A percentile compares a stretch with the other conserved stretches of the same genome.
These are phyloP conservation scores for Colletotrichum tamarilloi DNA, from an alignment of 2,329 filamentous ascomycete genomes.

Conservation along the genomic window DNA sequence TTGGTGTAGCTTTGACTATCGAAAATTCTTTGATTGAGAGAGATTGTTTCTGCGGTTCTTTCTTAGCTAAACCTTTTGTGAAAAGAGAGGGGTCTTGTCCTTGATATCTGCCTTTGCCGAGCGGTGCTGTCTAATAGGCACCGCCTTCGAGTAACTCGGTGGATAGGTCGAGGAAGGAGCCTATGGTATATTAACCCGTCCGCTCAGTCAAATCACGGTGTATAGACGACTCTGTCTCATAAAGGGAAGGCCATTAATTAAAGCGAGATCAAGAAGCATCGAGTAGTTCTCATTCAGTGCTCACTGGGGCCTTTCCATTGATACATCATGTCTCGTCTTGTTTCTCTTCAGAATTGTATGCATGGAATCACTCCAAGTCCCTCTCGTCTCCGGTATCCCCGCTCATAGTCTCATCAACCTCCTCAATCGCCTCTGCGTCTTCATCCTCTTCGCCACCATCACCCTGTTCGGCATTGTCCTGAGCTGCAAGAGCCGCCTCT, in stretches of 20 bases:
- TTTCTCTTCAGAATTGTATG: too few relatives aligned
- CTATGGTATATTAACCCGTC: not conserved
- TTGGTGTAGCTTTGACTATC: not conserved
- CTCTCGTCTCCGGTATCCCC: too few relatives aligned
- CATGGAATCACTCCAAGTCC: too few relatives aligned
- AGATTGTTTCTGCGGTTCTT: not conserved
- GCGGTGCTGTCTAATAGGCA: too few relatives aligned
- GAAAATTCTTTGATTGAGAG: not conserved
- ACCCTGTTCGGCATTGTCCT: not conserved
- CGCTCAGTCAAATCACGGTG: not conserved
- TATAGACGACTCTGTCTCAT: not conserved
- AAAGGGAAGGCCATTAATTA: not conserved
- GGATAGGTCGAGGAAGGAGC: not conserved
- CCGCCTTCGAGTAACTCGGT: too few relatives aligned
- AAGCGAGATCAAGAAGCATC: not conserved
- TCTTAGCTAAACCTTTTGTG: not conserved
- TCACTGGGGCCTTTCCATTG: too few relatives aligned
- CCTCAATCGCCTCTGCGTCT: too few relatives aligned
- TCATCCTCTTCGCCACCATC: not conserved
- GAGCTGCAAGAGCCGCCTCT: not conserved
- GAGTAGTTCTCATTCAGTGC: too few relatives aligned
- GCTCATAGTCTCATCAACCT: too few relatives aligned
- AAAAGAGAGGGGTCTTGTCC: rapidly evolving
- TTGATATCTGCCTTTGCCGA: not conserved
- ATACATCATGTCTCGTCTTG: too few relatives aligned